Evolutionary conservation across 306 rosid genomes (phyloP).

Genomic region (Gleditsia sinensis): DNA sequence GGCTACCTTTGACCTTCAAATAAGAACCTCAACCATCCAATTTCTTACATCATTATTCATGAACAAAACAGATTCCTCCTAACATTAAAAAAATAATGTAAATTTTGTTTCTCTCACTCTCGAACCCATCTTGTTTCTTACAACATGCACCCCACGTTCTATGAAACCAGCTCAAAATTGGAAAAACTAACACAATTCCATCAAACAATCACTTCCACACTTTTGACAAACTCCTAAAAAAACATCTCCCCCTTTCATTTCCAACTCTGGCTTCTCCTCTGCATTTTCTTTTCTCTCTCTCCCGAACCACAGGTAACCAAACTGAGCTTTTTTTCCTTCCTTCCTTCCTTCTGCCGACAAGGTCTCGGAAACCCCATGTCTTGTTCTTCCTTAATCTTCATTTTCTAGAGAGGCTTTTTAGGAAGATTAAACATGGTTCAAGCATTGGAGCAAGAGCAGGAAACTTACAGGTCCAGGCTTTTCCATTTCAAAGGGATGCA

Average conservation of each 20-base stretch:
- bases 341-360: too few species aligned
- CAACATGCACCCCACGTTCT: slow-evolving; percentile 88
- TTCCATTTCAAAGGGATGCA: slow-evolving; percentile 47
- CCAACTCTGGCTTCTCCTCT: too few species aligned
- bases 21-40: slow-evolving; percentile 62
- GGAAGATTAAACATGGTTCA: slow-evolving; percentile 49
- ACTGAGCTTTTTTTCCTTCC: too few species aligned
- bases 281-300: background rate
- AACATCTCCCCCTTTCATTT: slow-evolving; percentile 25
- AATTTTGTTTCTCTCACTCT: slow-evolving; percentile 31
- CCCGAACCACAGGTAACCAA: too few species aligned
- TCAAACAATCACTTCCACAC: slow-evolving; percentile 49
- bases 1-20: slow-evolving; percentile 59
- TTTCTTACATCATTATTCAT: slow-evolving; percentile 5
- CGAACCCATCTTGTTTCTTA: slow-evolving; percentile 33
- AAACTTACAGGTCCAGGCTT: slow-evolving; percentile 42
- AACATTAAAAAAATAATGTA: slow-evolving; percentile 16
- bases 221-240: slow-evolving; percentile 33
- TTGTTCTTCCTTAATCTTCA: too few species aligned
- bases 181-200: slow-evolving; percentile 35
- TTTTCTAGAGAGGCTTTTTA: too few species aligned
- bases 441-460: slow-evolving; percentile 53
- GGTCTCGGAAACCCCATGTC: background rate
- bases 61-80: slow-evolving; percentile 17
- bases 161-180: slow-evolving; percentile 35